Evolutionary conservation across 1,284 basidiomycete genomes (phyloP), one percentile per base, ranked within the genome.

Genomic region (Apiotrichum akiyoshidainum): DNA sequence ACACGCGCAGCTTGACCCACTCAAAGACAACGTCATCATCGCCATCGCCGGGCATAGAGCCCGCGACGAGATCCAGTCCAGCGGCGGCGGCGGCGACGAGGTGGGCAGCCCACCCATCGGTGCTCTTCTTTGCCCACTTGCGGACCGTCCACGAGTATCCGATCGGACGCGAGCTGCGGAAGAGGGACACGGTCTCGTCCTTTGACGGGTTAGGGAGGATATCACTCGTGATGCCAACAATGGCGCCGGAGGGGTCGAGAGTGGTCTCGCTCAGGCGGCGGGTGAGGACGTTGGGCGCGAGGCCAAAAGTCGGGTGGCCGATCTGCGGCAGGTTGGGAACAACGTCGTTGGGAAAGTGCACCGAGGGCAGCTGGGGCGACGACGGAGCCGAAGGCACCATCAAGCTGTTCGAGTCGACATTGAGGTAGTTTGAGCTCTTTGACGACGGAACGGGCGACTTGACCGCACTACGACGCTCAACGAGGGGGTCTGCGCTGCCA

Each of bases 111-210:
- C 73, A 74, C 9, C 71, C 69, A 22, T 74, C 71, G 22, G 63
- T 55, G 60, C 73, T 75, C 58, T 66, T 84, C 72, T 89, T 92
- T 50, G 88, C 79, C 90, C 92, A 95, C 60, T 81, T 82, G 55
- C 86, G 81, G 19, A 92, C 85, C 6, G 88, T 82, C 90, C 91
- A 95, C 5, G 89, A 84, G 68, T 94, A 93, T 67, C 72, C 75
- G 8, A 76, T 59, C 10, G 77, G 74, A 41, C 77, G 68, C n/a
- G 57, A 56, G 0, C 68, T 69, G 5, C 68, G 67, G 19, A 41
- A 16, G 54, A 58, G 37, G 44, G 60, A 45, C 14, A 59, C 45
- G 3, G 48, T 50, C 37, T 37, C 17, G 31, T 40, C 37, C 12
- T 34, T 22, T 35, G 21, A 26, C 16, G 34, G 34, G 13, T 19